Evolutionary conservation across 768 basidiomycete genomes (phyloP).

Genomic region (Dentipellis sp.): DNA sequence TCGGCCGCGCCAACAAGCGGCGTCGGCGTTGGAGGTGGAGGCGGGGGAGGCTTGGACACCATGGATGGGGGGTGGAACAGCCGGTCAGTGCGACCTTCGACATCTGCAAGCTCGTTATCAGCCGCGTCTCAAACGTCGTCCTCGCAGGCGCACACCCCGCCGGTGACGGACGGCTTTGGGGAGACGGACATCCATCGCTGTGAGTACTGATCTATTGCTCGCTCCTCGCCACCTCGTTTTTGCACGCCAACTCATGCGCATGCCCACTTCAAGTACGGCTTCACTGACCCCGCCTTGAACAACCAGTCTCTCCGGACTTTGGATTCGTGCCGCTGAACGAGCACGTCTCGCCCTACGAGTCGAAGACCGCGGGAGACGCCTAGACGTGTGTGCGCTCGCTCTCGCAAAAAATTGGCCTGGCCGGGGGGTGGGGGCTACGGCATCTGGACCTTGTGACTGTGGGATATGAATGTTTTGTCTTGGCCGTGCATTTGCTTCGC

Average conservation of each 20-base stretch:
- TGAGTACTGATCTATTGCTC: slow-evolving; percentile 34
- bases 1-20: slow-evolving; percentile 40
- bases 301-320: slow-evolving; percentile 75
- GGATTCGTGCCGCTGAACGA: slow-evolving; percentile 79
- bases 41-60: slow-evolving; percentile 18
- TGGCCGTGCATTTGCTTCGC: too few species aligned
- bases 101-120: slow-evolving; percentile 67
- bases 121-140: slow-evolving; percentile 71
- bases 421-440: too few species aligned
- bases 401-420: too few species aligned
- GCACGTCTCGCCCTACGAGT: slow-evolving; percentile 26
- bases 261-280: neutral
- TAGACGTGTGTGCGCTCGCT: neutral
- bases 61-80: slow-evolving; percentile 17
- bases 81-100: slow-evolving; percentile 61
- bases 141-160: slow-evolving; percentile 76
- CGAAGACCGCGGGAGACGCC: neutral
- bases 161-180: slow-evolving; percentile 52
- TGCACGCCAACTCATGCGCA: slow-evolving; percentile 3
- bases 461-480: too few species aligned
- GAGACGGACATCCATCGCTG: slow-evolving; percentile 78
- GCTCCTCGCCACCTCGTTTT: neutral
- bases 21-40: slow-evolving; percentile 13
- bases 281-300: slow-evolving; percentile 30
- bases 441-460: too few species aligned